Evolutionary conservation across 1,284 basidiomycete genomes (phyloP), one percentile per base, ranked within the genome.

Genomic region (Coniferiporia weirii): DNA sequence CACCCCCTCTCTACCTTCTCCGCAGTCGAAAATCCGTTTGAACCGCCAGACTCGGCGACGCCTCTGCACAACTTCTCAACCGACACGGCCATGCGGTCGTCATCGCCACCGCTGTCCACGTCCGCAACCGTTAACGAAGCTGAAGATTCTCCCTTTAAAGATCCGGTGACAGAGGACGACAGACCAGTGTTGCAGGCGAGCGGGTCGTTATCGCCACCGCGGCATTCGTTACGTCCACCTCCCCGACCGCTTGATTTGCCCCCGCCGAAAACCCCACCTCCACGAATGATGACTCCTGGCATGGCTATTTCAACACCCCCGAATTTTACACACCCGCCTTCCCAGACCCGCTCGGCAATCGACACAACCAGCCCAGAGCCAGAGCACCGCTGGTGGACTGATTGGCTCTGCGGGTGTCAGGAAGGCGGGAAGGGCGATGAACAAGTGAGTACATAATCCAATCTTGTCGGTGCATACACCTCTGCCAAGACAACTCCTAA

Each of bases 341-440:
- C 15, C 60, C 69, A 19, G 27, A 57, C 34, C 56, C 60, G 59
- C 45, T 19, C 61, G 40, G 63, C 63, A 22, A 57, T 65, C 9
- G 68, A 69, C 19, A 65, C 71, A 17, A 71, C 72, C 58, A 72
- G 76, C 22, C n/a, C 70, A 45, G 40, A 46, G 15, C 35, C n/a
- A 44, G 54, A 56, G 46, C 38, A 46, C 38, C 56, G 79, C 60
- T 91, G 88, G 88, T 91, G 88, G 88, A 88, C 89, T 66, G 89
- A 91, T 54, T 89, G 87, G 87, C 69, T 91, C 62, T 91, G 89
- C 68, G 88, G 89, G 8, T 89, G 87, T 64, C 75, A 81, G 19
- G 88, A 89, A 67, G 83, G 83, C 7, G 76, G 85, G 27, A 84
- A 82, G 55, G 86, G 85, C 10, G 83, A 89, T 56, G 71, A 79